Evolutionary conservation across 2,329 filamentous ascomycete species (phyloP).

Genomic region (Colletotrichum musicola): DNA sequence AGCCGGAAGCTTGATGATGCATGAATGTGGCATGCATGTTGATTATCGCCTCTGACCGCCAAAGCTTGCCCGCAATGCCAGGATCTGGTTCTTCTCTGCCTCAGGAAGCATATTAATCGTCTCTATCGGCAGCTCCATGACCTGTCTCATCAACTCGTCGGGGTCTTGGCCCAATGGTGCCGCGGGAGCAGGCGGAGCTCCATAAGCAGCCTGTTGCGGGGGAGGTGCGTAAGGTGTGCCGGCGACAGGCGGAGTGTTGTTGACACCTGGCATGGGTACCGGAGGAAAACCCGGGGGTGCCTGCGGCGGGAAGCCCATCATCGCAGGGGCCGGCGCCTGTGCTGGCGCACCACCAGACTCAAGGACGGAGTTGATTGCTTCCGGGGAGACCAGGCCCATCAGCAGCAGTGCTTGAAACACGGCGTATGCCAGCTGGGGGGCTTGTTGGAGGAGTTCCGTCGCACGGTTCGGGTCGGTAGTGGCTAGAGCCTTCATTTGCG

Average conservation of each 20-base stretch:
- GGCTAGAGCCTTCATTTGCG: conserved; percentile 94
- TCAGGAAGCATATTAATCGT: conserved; percentile 85
- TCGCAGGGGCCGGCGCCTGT: conserved; percentile 44
- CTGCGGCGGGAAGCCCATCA: conserved; percentile 41
- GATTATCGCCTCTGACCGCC: conserved; percentile 53
- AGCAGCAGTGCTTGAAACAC: conserved; percentile 94
- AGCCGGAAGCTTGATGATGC: not conserved
- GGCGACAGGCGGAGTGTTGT: conserved; percentile 62
- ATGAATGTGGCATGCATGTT: not conserved
- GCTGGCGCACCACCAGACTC: conserved; percentile 64
- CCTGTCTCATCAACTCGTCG: conserved; percentile 82
- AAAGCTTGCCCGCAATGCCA: conserved; percentile 78
- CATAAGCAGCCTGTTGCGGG: conserved; percentile 52
- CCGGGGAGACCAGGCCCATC: conserved; percentile 91
- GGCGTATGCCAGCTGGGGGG: conserved; percentile 93
- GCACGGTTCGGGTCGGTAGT: conserved; percentile 84
- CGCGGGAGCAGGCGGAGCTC: conserved; percentile 44
- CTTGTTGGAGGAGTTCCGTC: conserved; percentile 86
- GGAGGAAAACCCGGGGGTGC: conserved; percentile 50
- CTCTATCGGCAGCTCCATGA: conserved; percentile 83
- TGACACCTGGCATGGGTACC: conserved; percentile 48
- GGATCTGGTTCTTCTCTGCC: conserved; percentile 81
- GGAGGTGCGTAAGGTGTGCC: conserved; percentile 61
- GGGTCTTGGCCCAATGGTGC: conserved; percentile 66
- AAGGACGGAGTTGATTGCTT: conserved; percentile 84